Evolutionary conservation across 1,284 basidiomycete species (phyloP), one percentile per base, ranked within the genome.

Genomic region (Pseudomicrostroma phylloplanum): DNA sequence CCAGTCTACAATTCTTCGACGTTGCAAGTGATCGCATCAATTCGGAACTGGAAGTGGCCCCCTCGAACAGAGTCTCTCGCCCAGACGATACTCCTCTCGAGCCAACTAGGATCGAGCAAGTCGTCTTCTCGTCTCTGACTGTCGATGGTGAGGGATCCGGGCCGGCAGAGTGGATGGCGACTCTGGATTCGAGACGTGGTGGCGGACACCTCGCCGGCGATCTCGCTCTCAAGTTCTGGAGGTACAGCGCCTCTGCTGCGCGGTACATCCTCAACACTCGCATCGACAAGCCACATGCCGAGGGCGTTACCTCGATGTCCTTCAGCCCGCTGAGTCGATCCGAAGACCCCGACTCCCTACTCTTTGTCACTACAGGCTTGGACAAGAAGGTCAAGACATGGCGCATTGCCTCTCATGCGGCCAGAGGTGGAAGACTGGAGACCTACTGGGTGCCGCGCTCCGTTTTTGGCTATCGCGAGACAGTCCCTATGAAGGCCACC

Each of bases 1-100:
- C 93, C 6, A 91, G 91, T 13, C 82, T 99, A 51, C 96, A 98
- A 81, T 87, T 91, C 51, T 93, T 91, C 81, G 89, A 91, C 40
- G 87, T 89, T 0, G 80, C 84, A 13, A 84, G 86, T 8, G 88
- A 88, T 39, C 84, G 85, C 57, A 84, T 93, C 2, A 74, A 91
- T 0, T 87, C 87, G 56, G 94, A 99, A 80, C 83, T 98, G 26
- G 93, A 98, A 79, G 86, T 99, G 3, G 88, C 90, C 0, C 91
- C 94, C 9, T 92, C 92, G 21, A 98, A 97, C 81, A 86, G 91
- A 62, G 87, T 97, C 17, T 90, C 91, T 23, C 83, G 89, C 67
- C 83, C 87, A 62, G 90, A 92, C 57, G 89, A 93, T 62, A 88
- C 87, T 69, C 82, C 85, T 8, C 81, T 93, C 61, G 88, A 91